Evolutionary conservation across 2,329 filamentous ascomycete genomes (phyloP).

Genomic region (Akanthomyces uredinophilus): DNA sequence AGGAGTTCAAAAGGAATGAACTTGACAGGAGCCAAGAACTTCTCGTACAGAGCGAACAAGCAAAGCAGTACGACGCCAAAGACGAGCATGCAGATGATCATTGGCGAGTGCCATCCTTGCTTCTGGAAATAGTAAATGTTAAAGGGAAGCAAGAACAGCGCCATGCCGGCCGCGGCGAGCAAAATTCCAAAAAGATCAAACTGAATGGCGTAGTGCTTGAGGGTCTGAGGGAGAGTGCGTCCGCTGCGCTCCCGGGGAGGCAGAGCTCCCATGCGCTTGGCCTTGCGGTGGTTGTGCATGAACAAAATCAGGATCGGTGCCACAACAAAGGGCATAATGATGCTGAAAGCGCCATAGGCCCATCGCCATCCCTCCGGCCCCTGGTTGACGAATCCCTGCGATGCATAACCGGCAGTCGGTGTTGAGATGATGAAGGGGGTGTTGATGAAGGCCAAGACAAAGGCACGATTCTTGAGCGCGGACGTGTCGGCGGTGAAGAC

Average conservation of each 20-base stretch:
- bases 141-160: constrained; percentile 61
- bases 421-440: constrained; percentile 42
- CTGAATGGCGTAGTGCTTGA: constrained; percentile 45
- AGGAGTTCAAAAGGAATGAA: constrained; percentile 52
- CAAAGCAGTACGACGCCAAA: constrained; percentile 55
- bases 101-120: constrained; percentile 43
- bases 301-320: constrained; percentile 19
- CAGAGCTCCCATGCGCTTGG: constrained; percentile 2
- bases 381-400: constrained; percentile 20
- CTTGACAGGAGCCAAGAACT: constrained; percentile 49
- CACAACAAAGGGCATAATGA: constrained; percentile 42
- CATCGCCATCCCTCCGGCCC: constrained; percentile 23
- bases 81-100: constrained; percentile 57
- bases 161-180: constrained; percentile 51
- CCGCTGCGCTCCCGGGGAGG: constrained; percentile 25
- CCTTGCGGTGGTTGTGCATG: constrained; percentile 12
- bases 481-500: constrained; percentile 62
- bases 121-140: constrained; percentile 32
- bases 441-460: constrained; percentile 53
- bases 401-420: constrained; percentile 25
- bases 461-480: constrained; percentile 49
- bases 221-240: constrained; percentile 28
- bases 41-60: constrained; percentile 53
- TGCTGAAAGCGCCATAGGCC: constrained; percentile 51
- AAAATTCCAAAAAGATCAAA: constrained; percentile 54